A percentile compares a stretch with the other conserved stretches of the same genome.
These are phyloP conservation scores for Agrocybe pediades DNA, from an alignment of 768 basidiomycete species.

Conservation along the genomic window DNA sequence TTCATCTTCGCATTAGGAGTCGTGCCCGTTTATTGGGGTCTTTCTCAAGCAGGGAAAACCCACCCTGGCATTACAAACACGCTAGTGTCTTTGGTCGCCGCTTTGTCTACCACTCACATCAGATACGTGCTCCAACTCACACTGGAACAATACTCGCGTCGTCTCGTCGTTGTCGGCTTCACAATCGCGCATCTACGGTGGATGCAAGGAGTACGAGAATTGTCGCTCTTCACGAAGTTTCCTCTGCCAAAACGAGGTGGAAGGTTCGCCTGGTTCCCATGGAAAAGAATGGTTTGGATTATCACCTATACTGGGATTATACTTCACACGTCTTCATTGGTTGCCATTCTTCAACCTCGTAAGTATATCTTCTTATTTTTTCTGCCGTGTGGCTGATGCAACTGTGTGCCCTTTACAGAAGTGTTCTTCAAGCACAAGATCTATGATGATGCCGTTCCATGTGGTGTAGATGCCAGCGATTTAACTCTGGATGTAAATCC, in stretches of 20 bases:
- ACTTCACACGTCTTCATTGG: conserved; percentile 6
- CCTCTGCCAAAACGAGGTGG: neutral
- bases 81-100: conserved; percentile 2
- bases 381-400: neutral
- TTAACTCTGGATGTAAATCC: neutral
- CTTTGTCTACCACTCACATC: conserved; percentile 7
- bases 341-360: conserved; percentile 10
- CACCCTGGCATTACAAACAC: neutral
- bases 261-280: neutral
- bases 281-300: neutral
- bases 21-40: conserved; percentile 1
- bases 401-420: neutral
- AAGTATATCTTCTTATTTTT: neutral
- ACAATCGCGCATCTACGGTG: conserved; percentile 1
- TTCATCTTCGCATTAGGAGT: conserved; percentile 1
- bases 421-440: conserved; percentile 1
- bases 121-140: conserved; percentile 1
- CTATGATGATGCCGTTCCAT: conserved; percentile 1
- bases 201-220: conserved; percentile 5
- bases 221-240: conserved; percentile 6
- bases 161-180: conserved; percentile 1
- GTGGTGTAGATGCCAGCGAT: neutral
- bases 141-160: conserved; percentile 1
- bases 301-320: conserved; percentile 1
- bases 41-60: conserved; percentile 1